These are phyloP conservation scores for Trametes maxima DNA, from an alignment of 768 basidiomycete genomes.

Conservation along the genomic window DNA sequence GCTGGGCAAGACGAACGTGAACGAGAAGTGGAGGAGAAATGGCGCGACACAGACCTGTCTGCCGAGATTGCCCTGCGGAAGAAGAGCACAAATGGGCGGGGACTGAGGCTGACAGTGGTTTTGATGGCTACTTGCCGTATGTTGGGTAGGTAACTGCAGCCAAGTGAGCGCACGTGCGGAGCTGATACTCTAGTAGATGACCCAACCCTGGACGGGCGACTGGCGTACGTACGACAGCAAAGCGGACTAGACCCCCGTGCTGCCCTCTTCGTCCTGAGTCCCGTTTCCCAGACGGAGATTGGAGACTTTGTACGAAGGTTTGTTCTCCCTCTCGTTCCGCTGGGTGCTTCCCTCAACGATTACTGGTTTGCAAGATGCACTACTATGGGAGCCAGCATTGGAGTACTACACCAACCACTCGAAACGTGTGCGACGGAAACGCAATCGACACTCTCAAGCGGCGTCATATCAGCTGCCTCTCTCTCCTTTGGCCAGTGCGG, in stretches of 20 bases:
- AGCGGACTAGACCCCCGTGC: constrained; percentile 90
- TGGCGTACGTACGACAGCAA: constrained; percentile 86
- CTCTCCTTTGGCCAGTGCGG: constrained; percentile 43
- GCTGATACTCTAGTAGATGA: constrained; percentile 59
- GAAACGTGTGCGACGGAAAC: constrained; percentile 88
- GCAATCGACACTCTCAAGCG: constrained; percentile 75
- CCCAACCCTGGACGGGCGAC: constrained; percentile 74
- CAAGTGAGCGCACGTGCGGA: neutral
- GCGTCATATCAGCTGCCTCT: constrained; percentile 53
- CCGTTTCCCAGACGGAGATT: constrained; percentile 84
- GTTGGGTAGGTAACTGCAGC: constrained; percentile 61
- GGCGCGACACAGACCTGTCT: constrained; percentile 74
- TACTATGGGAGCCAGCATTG: constrained; percentile 84
- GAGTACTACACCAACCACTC: constrained; percentile 95
- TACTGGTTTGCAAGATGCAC: constrained; percentile 78
- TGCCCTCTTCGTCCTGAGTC: constrained; percentile 91
- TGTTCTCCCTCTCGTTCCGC: neutral
- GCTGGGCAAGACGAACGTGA: constrained; percentile 51
- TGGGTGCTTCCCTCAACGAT: neutral
- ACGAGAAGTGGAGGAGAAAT: constrained; percentile 67
- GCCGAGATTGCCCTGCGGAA: constrained; percentile 80
- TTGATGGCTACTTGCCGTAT: constrained; percentile 86
- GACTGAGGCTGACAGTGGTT: constrained; percentile 93
- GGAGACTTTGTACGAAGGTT: constrained; percentile 88
- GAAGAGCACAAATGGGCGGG: constrained; percentile 77